Percentiles rank a stretch among this genome's conserved stretches.
These are phyloP conservation scores for Chalara sp. DNA, from an alignment of 2,329 filamentous ascomycete species.

Conservation along the genomic window DNA sequence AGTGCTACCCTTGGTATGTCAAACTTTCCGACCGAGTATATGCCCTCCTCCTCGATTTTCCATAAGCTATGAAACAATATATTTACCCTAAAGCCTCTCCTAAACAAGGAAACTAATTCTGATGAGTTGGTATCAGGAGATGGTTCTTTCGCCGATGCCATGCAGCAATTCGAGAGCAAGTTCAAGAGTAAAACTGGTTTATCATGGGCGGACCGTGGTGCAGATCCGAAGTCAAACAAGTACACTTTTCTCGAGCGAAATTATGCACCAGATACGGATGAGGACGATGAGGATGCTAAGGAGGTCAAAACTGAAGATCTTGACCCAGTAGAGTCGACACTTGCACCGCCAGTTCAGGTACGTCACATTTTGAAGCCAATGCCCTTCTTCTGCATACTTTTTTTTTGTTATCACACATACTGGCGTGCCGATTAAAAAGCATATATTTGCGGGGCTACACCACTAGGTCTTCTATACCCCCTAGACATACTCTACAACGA, in stretches of 20 bases:
- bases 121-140: neutral
- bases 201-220: slow-evolving; percentile 44
- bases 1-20: slow-evolving; percentile 33
- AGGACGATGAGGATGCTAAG: slow-evolving; percentile 31
- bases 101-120: too few relatives aligned
- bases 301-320: slow-evolving; percentile 24
- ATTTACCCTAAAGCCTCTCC: too few relatives aligned
- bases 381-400: too few relatives aligned
- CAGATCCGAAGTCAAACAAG: slow-evolving; percentile 55
- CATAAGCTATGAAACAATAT: too few relatives aligned
- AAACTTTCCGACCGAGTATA: too few relatives aligned
- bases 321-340: slow-evolving; percentile 44
- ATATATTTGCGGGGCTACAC: too few relatives aligned
- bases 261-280: slow-evolving; percentile 65
- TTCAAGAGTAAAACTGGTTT: slow-evolving; percentile 57
- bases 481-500: too few relatives aligned
- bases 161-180: slow-evolving; percentile 49
- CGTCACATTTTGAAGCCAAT: too few relatives aligned
- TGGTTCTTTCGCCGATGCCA: slow-evolving; percentile 36
- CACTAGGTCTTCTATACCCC: too few relatives aligned
- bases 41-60: too few relatives aligned
- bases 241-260: slow-evolving; percentile 77
- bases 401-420: too few relatives aligned
- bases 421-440: too few relatives aligned
- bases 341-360: slow-evolving; percentile 51